Conservation (phyloP, 345 rosid genomes). For the Euphorbia peplus region DNA sequence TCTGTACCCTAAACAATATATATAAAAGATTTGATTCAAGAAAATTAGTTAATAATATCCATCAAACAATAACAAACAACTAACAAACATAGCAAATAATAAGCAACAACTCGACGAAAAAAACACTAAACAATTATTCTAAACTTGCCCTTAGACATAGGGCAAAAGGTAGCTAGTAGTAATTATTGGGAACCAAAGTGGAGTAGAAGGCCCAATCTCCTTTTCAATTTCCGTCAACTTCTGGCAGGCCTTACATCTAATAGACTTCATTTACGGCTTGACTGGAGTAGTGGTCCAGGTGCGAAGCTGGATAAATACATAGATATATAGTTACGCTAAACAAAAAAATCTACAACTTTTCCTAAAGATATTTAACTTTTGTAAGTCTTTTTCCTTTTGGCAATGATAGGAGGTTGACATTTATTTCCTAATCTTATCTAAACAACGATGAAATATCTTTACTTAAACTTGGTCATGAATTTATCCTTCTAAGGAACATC, state of each 20-base stretch:
- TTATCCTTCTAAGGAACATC: background rate
- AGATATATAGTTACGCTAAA: background rate
- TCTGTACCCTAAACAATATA: no score
- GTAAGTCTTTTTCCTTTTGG: background rate
- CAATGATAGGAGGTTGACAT: background rate
- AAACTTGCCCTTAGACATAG: no score
- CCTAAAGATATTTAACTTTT: background rate
- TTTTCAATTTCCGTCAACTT: no score
- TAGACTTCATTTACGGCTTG: constrained; percentile 1
- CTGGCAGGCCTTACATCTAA: background rate
- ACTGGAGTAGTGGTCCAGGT: constrained; percentile 12
- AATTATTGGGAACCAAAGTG: no score
- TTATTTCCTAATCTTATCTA: background rate
- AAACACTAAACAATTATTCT: no score
- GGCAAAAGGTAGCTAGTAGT: no score
- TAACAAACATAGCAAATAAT: no score
- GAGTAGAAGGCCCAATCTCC: no score
- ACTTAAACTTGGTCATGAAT: background rate
- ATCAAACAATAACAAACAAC: no score
- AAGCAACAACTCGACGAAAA: no score
- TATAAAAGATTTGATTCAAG: no score
- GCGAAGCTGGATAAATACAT: background rate
- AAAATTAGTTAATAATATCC: no score
- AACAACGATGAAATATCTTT: background rate
- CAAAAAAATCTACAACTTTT: background rate